phyloP scores from a whole-genome alignment of 306 rosid species.

The Geum urbanum region DNA sequence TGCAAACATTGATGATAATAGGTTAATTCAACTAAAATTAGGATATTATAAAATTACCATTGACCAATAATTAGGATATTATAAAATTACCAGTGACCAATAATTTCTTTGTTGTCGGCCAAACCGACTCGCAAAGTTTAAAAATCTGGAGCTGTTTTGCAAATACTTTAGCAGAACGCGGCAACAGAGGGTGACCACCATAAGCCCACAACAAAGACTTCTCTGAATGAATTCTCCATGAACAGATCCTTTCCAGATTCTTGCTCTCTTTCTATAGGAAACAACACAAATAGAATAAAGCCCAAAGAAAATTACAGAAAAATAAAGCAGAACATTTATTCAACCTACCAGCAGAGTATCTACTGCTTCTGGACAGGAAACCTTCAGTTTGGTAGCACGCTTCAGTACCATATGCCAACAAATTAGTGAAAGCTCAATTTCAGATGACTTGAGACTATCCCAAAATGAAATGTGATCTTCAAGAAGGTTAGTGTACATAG shows the following conservation, averaged over 20 bases:
- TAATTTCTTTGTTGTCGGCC: constrained; percentile 50
- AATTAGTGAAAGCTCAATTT: constrained; percentile 46
- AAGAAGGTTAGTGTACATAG: constrained; percentile 50
- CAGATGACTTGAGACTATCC: constrained; percentile 41
- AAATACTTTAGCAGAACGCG: constrained; percentile 52
- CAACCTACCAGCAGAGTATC: constrained; percentile 55
- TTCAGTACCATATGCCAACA: constrained; percentile 65
- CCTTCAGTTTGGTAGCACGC: constrained; percentile 41
- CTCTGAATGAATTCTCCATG: constrained; percentile 35
- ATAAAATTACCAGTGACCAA: constrained; percentile 40
- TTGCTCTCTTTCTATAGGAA: constrained; percentile 46
- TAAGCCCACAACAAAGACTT: constrained; percentile 75
- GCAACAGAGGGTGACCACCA: constrained; percentile 86
- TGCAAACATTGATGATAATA: not conserved
- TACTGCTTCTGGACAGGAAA: constrained; percentile 51
- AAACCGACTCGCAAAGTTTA: constrained; percentile 48
- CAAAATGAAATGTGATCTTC: constrained; percentile 63
- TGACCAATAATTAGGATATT: constrained; percentile 17
- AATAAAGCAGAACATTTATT: constrained; percentile 11
- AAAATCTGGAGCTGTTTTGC: constrained; percentile 49
- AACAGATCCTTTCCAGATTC: constrained; percentile 35
- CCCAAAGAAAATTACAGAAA: constrained; percentile 15
- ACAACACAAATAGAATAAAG: constrained; percentile 10
- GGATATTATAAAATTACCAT: constrained; percentile 25
- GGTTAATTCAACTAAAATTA: not conserved